Evolutionary conservation across 1,139 yeast species (phyloP), one percentile per base, ranked within the genome.

Genomic region (Spencermartinsiella ligniputridi): DNA sequence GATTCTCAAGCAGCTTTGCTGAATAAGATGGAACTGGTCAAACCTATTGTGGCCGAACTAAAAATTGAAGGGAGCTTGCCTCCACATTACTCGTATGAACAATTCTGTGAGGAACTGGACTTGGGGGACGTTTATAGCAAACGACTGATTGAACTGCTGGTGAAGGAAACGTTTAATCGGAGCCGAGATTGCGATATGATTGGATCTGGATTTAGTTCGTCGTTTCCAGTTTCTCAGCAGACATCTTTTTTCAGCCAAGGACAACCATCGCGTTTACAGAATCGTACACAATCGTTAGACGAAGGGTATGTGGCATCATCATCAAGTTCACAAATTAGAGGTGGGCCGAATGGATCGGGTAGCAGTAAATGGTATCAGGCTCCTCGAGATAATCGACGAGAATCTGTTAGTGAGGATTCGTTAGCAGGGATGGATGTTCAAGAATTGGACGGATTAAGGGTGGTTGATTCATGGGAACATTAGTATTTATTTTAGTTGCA

Each of bases 101-200:
- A 48, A 40, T 58, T 58, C 40, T 58, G 62, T 40, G 42, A 42
- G 15, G 61, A 58, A 35, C 46, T 58, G 19, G 56, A 58, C 35
- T 51, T 55, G 12, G 43, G 52, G 22, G 60, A 56, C 38, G 48
- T 47, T 9, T 50, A 52, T 30, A 46, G 50, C 2, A 29, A 46
- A 19, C 46, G 56, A 8, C 37, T 56, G 16, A 35, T 56, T 15
- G 60, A 56, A 41, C 53, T 56, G 22, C 43, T 56, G 32, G 53
- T 56, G 13, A 44, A 45, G 21, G 60, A 56, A 35, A 56, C 60
- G 2, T 59, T 56, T 34, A 47, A 46, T 18, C 36, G 32, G 35
- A 40, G 37, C 13, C 44, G 36, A 9, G n/a, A n/a, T n/a, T n/a
- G n/a, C n/a, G n/a, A n/a, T n/a, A n/a, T n/a, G n/a, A n/a, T n/a